These are phyloP conservation scores for Atalantia buxifolia DNA, from an alignment of 345 rosid genomes.

Conservation along the genomic window DNA sequence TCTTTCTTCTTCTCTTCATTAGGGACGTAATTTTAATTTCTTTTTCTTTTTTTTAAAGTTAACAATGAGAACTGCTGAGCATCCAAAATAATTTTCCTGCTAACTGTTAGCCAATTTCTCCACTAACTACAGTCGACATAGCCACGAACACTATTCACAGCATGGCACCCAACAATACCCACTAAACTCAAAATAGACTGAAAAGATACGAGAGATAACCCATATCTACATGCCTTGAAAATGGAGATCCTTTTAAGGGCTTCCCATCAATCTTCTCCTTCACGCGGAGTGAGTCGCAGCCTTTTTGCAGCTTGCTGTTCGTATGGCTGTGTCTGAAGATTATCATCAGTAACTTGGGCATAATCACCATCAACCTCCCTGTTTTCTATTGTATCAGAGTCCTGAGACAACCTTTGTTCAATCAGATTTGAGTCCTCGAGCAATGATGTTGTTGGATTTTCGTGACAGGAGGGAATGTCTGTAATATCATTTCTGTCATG, in stretches of 20 bases:
- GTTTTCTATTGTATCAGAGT: slow-evolving; percentile 17
- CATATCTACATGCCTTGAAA: slow-evolving; percentile 14
- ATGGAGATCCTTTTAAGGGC: slow-evolving; percentile 29
- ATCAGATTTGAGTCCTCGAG: slow-evolving; percentile 22
- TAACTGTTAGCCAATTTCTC: neutral
- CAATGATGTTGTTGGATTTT: slow-evolving; percentile 11
- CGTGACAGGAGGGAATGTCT: slow-evolving; percentile 8
- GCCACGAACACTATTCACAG: slow-evolving; percentile 24
- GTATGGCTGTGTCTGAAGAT: slow-evolving; percentile 17
- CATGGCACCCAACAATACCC: neutral
- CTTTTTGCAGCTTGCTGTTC: slow-evolving; percentile 62
- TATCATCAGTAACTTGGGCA: neutral
- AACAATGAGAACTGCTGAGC: neutral
- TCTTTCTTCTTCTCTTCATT: no score
- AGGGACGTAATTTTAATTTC: no score
- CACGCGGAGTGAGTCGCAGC: slow-evolving; percentile 38
- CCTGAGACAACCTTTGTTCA: slow-evolving; percentile 33
- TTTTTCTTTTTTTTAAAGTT: no score
- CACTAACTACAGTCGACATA: neutral
- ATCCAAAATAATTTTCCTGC: slow-evolving; percentile 3
- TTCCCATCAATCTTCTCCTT: slow-evolving; percentile 21
- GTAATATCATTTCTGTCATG: slow-evolving; percentile 14
- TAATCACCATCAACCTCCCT: slow-evolving; percentile 7
- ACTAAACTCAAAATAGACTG: neutral
- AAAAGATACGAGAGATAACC: neutral